Conservation (phyloP, 2,329 filamentous ascomycete genomes). For the Aspergillus niger region DNA sequence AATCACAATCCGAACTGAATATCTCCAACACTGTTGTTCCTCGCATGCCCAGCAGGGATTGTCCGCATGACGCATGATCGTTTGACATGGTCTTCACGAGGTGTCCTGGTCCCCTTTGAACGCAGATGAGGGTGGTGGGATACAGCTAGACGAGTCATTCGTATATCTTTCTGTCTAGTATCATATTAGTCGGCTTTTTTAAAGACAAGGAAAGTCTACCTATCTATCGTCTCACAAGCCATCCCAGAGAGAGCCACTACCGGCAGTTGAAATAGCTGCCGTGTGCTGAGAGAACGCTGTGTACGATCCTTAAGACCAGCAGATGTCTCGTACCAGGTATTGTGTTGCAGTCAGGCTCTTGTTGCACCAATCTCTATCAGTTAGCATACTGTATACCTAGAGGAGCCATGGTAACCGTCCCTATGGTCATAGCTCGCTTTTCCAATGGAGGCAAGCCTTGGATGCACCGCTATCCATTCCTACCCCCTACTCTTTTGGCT, state of each 20-base stretch:
- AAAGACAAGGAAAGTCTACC: not conserved
- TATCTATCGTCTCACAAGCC: not conserved
- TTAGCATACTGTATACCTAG: not conserved
- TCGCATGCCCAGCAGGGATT: not conserved
- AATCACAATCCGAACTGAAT: constrained; percentile 1
- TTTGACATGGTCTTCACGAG: not conserved
- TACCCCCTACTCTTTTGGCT: not conserved
- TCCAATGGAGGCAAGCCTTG: not conserved
- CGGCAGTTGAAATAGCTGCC: not conserved
- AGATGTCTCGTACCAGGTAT: not conserved
- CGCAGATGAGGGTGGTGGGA: not conserved
- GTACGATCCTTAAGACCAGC: not conserved
- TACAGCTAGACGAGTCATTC: constrained; percentile 1
- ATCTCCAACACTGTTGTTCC: not conserved
- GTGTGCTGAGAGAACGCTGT: not conserved
- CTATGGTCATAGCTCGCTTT: not conserved
- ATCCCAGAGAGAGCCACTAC: not conserved
- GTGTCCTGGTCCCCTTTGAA: not conserved
- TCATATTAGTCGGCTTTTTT: not conserved
- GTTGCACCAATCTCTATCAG: not conserved
- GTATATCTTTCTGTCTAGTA: not conserved
- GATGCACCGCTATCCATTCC: not conserved
- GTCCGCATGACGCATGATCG: not conserved
- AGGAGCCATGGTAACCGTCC: not conserved
- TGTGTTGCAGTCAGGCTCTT: not conserved